Percentiles rank a stretch among this genome's conserved stretches.
Evolutionary conservation across 2,329 filamentous ascomycete genomes (phyloP).

Genomic region (Conoideocrella luteorostrata): DNA sequence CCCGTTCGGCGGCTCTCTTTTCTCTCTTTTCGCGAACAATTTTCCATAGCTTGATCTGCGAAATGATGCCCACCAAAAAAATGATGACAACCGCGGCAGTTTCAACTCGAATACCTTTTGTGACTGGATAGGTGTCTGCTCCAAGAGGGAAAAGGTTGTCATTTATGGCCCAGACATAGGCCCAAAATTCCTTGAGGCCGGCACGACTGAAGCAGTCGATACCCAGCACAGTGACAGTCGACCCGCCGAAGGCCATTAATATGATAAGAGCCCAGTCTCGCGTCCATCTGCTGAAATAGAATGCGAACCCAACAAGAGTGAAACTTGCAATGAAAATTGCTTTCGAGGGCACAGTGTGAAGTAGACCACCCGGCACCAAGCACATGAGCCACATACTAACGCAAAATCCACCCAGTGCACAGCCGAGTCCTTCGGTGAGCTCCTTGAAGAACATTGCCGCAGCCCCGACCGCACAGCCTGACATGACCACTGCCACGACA

Average conservation of each 20-base stretch:
- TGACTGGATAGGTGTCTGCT: conserved; percentile 75
- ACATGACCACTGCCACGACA: conserved; percentile 68
- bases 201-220: conserved; percentile 86
- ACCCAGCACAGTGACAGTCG: conserved; percentile 72
- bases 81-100: conserved; percentile 71
- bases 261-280: conserved; percentile 71
- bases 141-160: conserved; percentile 70
- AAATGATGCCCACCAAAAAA: conserved; percentile 68
- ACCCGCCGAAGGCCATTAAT: conserved; percentile 73
- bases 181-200: conserved; percentile 95
- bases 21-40: conserved; percentile 60
- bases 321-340: conserved; percentile 71
- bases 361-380: conserved; percentile 67
- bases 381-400: conserved; percentile 87
- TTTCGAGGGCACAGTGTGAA: conserved; percentile 56
- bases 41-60: conserved; percentile 81
- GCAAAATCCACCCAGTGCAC: conserved; percentile 79
- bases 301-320: conserved; percentile 58
- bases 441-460: conserved; percentile 74
- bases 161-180: conserved; percentile 84
- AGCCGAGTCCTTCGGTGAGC: conserved; percentile 74
- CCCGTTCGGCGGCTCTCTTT: conserved; percentile 42
- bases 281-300: conserved; percentile 74
- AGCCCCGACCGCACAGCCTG: conserved; percentile 68
- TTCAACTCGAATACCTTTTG: conserved; percentile 79